Base-by-base conservation (phyloP, 2,329 filamentous ascomycete genomes). In the Pestalotiopsis sp. region DNA sequence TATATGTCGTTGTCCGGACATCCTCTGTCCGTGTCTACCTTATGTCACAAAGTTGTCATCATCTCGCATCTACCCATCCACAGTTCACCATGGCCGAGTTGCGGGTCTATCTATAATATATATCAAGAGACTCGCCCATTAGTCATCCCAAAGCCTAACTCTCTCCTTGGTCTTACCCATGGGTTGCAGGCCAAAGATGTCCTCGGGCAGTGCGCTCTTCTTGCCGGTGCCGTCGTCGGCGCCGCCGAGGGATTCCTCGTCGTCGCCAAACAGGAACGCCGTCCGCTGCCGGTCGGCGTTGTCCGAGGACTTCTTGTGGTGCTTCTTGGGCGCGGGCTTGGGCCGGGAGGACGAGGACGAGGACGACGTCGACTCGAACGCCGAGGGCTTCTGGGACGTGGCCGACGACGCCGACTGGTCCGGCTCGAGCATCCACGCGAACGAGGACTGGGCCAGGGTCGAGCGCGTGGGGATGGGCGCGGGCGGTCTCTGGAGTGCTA, bases 371-470 rank as follows among this genome's bases (percentile, higher is more conserved):
- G 75, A 72, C 20, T 59, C 45, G n/a, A 60, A 66, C 31, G 36
- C 56, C 20, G 39, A 20, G 6, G 20, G 31, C 31, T 70, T 62
- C 41, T 74, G 65, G 6, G 78, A 70, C 36, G 70, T 61, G 1
- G 73, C 67, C 11, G 72, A 71, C 9, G 74, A 56, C 69, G 73
- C 12, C 62, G 81, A 77, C 66, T 82, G 76, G 72, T 87, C 85
- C 3, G 86, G 87, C 72, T 90, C 90, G 2, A 94, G 83, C 91
- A 94, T 94, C 91, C 91, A 94, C 1, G 92, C 90, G 77, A 93
- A 94, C 3, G 90, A 92, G 7, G 92, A 93, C 72, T 93, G 91
- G 1, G 91, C 91, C 41, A 94, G 84, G 0, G 86, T 88, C 3
- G 91, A 92, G 25, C 91, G 86, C 23, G 88, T 88, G 0, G 88